These are phyloP conservation scores for Entelexis paramagnoliae DNA, from an alignment of 1,139 yeast species.

Conservation along the genomic window DNA sequence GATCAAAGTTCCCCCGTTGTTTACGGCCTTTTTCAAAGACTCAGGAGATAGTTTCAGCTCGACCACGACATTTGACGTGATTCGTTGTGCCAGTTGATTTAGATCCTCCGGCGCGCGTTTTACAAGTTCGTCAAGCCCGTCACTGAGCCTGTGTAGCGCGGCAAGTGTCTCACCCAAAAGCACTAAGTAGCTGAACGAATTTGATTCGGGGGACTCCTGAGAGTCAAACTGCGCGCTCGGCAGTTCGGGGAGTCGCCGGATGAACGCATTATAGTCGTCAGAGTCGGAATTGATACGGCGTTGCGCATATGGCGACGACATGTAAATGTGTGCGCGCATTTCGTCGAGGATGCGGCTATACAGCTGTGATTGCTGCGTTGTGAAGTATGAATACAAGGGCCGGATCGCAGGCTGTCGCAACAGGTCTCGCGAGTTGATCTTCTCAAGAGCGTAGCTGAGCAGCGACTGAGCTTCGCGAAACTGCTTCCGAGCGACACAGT, in stretches of 20 bases:
- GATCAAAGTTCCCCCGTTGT: conserved; percentile 33
- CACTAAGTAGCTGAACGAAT: conserved; percentile 49
- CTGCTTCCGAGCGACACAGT: conserved; percentile 52
- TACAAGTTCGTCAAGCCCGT: conserved; percentile 11
- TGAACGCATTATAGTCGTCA: conserved; percentile 32
- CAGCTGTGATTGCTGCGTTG: conserved; percentile 49
- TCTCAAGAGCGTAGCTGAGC: conserved; percentile 45
- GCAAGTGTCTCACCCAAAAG: conserved; percentile 49
- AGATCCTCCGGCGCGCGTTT: conserved; percentile 7
- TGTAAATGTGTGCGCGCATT: conserved; percentile 58
- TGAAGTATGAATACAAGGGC: conserved; percentile 48
- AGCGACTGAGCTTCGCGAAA: conserved; percentile 60
- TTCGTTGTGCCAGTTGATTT: background rate
- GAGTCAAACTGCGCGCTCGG: conserved; percentile 14
- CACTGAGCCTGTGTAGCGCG: conserved; percentile 29
- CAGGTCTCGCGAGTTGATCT: conserved; percentile 50
- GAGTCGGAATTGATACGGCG: conserved; percentile 27
- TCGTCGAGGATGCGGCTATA: conserved; percentile 72
- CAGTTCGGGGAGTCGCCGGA: conserved; percentile 26
- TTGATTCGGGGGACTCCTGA: conserved; percentile 31
- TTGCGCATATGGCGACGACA: conserved; percentile 40
- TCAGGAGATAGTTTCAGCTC: conserved; percentile 54
- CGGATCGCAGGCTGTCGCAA: conserved; percentile 55
- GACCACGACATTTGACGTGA: conserved; percentile 34
- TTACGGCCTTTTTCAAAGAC: conserved; percentile 41